Conservation (phyloP, 2,329 filamentous ascomycete species). For the Talaromyces sp. region DNA sequence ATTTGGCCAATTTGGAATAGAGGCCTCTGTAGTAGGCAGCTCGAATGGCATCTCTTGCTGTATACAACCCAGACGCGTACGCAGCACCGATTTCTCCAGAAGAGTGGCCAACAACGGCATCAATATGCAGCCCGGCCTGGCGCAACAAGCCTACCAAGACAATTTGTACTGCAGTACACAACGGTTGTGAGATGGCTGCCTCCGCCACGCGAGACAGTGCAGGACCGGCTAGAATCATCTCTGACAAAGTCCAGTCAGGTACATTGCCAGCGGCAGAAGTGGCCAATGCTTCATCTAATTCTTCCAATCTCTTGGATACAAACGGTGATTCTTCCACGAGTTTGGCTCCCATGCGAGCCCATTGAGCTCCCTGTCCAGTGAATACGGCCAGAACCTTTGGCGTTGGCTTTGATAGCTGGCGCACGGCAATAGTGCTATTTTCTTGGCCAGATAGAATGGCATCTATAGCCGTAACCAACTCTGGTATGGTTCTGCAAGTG, state of each 20-base stretch:
- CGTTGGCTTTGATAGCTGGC: no score
- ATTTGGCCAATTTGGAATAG: conserved; percentile 8
- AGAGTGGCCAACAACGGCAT: conserved; percentile 40
- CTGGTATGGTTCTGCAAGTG: no score
- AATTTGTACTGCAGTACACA: conserved; percentile 18
- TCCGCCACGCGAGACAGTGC: conserved; percentile 12
- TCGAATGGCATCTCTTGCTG: conserved; percentile 29
- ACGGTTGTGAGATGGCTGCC: conserved; percentile 12
- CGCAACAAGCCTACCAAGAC: conserved; percentile 14
- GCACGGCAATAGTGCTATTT: background rate
- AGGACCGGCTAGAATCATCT: conserved; percentile 9
- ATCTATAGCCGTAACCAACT: no score
- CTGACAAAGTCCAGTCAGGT: background rate
- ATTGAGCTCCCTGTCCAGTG: conserved; percentile 29
- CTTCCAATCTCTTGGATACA: background rate
- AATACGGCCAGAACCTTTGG: conserved; percentile 17
- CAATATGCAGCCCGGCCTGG: conserved; percentile 23
- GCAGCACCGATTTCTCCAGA: conserved; percentile 36
- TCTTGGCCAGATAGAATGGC: background rate
- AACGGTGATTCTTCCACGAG: conserved; percentile 13
- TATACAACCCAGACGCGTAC: conserved; percentile 39
- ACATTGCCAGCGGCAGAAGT: no score
- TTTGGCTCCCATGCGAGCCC: conserved; percentile 20
- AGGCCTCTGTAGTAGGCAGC: conserved; percentile 37
- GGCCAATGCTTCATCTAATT: no score